Conservation (phyloP, 306 rosid species). For the Rosa lucieae region DNA sequence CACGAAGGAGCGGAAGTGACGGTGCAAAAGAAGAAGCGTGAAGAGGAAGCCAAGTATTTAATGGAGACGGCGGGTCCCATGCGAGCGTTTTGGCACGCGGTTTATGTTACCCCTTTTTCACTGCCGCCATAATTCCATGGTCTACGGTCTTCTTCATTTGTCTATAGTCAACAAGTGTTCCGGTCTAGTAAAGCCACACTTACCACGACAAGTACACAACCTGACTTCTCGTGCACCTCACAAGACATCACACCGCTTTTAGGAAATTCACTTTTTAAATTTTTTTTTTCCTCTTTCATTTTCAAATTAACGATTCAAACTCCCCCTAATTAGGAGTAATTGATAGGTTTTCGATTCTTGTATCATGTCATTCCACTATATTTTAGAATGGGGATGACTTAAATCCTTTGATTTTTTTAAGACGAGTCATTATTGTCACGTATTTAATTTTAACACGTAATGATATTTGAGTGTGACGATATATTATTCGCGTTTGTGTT, state of each 20-base stretch:
- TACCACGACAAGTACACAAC: not conserved
- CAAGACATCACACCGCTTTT: not conserved
- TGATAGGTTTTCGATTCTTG: no score
- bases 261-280: not conserved
- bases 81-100: not conserved
- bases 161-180: no score
- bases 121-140: not conserved
- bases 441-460: no score
- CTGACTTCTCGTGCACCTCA: conserved; percentile 5
- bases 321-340: no score
- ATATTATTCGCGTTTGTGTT: no score
- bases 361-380: no score
- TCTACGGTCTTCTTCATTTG: not conserved
- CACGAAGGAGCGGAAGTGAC: not conserved
- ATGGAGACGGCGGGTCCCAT: not conserved
- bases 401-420: no score
- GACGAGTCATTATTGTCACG: no score
- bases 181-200: not conserved
- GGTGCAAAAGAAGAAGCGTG: not conserved
- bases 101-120: not conserved
- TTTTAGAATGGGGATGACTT: no score
- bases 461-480: no score
- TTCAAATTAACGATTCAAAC: not conserved
- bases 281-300: not conserved
- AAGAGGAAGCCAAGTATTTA: not conserved